Base-by-base conservation (phyloP, 1,284 basidiomycete genomes). In the Sporisorium exsertum region DNA sequence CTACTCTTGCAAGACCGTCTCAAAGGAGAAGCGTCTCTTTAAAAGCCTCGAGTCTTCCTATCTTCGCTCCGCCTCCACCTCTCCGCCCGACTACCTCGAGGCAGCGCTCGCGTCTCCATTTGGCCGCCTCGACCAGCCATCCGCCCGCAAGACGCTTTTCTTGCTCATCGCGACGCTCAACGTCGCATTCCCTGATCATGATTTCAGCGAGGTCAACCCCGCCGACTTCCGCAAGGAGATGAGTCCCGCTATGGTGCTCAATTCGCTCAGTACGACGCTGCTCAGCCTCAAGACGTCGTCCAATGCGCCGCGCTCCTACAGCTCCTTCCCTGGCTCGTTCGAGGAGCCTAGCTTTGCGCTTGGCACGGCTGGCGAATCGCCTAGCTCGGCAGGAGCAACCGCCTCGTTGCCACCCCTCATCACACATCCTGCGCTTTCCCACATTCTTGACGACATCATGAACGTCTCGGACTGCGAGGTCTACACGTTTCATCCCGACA, bases 1-100 rank as follows among this genome's bases (percentile, higher is more conserved):
- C 0, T 99, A 98, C 88, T 94, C 93, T 80, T 96, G 94, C 90
- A 99, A 99, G 89, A 93, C 95, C 83, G 92, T 97, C 86, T 93
- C 93, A 78, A 93, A 93, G 84, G 97, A 99, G 89, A 95, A 95
- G 90, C 94, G 93, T 85, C 91, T 97, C 86, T 95, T 95, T 89
- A 95, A 93, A 85, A 89, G 91, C 16, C 91, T 98, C 87, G 83
- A 85, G 55, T 79, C 77, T 5, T 75, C 80, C 20, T 84, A 84
- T 46, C 71, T 81, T 16, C 72, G 72, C 24, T 77, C 80, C 1
- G 81, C 81, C 5, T 84, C 83, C 13, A 80, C 69, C 12, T 84
- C 83, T 29, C 83, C 83, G 7, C 81, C 81, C 2, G 78, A 79
- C 54, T 80, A 81, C 50, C 72, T 81, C 50, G 82, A 83, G n/a